Evolutionary conservation across 805 yeast genomes (phyloP), one percentile per base, ranked within the genome.

Genomic region (Metschnikowia cubensis): DNA sequence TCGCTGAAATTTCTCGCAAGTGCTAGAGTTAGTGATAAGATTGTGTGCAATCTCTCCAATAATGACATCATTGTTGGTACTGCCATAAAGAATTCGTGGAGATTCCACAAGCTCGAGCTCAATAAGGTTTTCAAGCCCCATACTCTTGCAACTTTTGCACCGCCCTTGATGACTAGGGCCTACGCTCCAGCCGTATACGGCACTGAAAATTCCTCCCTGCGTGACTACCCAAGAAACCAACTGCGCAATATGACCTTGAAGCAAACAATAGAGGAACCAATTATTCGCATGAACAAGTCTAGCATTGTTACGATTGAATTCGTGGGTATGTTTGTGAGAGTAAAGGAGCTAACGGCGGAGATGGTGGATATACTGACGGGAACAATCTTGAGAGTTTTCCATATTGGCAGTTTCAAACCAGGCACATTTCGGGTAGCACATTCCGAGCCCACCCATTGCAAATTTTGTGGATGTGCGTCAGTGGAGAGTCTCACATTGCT

Each of bases 401-500:
- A 74, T 29, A 79, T 89, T 42, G 87, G 85, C 0, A 77, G 77
- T 35, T 84, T 82, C 69, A 81, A 81, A 56, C 78, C 80, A 2
- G 78, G 78, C 2, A 63, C 85, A 0, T 77, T 89, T 53, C 71
- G 75, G 50, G 94, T 87, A 1, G 81, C 88, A 54, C 96, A 89
- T 62, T 84, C 87, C 39, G 89, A 85, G 57, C 95, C 96, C 5
- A 83, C 89, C 0, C 96, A 89, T 68, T 89, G 97, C 68, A 77
- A 86, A 42, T 89, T 89, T 67, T 89, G 97, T 71, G 97, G 97
- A 2, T 85, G 95, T 70, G 89, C 87, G 0, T 85, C 96, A 0
- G 78, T 89, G 37, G 76, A 82, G 20, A 78, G 91, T 3, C 76
- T 89, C 47, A 84, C 92, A 1, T 71, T 89, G 18, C 84, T 84